A percentile compares a stretch with the other conserved stretches of the same genome.
These are phyloP conservation scores for Myriangium duriaei DNA, from an alignment of 2,329 filamentous ascomycete species.

Conservation along the genomic window DNA sequence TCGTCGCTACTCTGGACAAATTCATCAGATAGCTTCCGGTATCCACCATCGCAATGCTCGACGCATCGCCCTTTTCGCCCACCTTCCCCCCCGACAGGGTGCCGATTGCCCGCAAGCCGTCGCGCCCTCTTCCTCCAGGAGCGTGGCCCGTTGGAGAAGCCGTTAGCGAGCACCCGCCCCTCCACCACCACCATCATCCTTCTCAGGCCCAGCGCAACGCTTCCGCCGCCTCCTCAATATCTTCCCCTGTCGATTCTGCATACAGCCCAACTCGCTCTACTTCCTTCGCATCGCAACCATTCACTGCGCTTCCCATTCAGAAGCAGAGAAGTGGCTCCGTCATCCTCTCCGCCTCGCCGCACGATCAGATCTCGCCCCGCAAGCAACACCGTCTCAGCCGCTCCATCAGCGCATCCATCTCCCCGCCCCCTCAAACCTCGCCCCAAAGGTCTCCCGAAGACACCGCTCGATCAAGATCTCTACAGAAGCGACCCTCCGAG, in stretches of 20 bases:
- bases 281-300: slow-evolving; percentile 4
- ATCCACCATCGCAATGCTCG: slow-evolving; percentile 15
- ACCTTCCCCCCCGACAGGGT: slow-evolving; percentile 6
- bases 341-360: slow-evolving; percentile 3
- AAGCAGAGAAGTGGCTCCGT: slow-evolving; percentile 7
- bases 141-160: slow-evolving; percentile 7
- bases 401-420: slow-evolving; percentile 13
- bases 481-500: background rate
- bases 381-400: slow-evolving; percentile 12
- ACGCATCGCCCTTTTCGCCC: slow-evolving; percentile 13
- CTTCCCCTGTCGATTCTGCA: slow-evolving; percentile 9
- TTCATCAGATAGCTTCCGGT: no score
- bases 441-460: slow-evolving; percentile 23
- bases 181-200: slow-evolving; percentile 4
- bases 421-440: slow-evolving; percentile 8
- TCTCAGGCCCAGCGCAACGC: slow-evolving; percentile 3
- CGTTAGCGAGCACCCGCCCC: slow-evolving; percentile 7
- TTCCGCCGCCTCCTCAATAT: slow-evolving; percentile 4
- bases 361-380: slow-evolving; percentile 9
- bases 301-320: slow-evolving; percentile 3
- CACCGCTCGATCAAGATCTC: slow-evolving; percentile 2
- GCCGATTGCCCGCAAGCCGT: slow-evolving; percentile 8
- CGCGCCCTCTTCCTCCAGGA: slow-evolving; percentile 3
- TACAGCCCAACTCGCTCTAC: slow-evolving; percentile 7
- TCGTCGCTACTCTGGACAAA: no score